These are phyloP conservation scores for Fusarium sp. DNA, from an alignment of 2,329 filamentous ascomycete species.

Conservation along the genomic window DNA sequence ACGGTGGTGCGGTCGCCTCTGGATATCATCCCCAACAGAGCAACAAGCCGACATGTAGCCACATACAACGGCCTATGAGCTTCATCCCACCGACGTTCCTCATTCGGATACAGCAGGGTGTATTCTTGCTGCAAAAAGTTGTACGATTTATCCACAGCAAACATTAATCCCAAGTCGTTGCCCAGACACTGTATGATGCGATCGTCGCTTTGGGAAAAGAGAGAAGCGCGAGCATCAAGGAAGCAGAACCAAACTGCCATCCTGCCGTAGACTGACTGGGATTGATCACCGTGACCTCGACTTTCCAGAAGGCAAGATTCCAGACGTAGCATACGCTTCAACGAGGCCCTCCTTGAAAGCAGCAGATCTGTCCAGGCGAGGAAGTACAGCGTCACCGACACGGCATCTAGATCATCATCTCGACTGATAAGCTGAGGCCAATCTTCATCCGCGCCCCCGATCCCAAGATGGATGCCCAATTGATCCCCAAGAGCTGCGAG, in stretches of 20 bases:
- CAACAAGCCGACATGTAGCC: not conserved
- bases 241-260: not conserved
- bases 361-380: not conserved
- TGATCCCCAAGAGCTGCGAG: not conserved
- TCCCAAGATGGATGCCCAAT: not conserved
- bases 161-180: not conserved
- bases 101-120: not conserved
- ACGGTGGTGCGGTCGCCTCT: fast-evolving
- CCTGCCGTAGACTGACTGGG: not conserved
- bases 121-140: not conserved
- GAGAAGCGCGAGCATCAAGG: not conserved
- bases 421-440: not conserved
- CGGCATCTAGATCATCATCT: not conserved
- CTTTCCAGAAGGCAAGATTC: fast-evolving
- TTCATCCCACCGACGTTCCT: not conserved
- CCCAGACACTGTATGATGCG: not conserved
- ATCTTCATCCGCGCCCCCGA: fast-evolving
- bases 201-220: not conserved
- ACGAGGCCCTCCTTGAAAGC: fast-evolving
- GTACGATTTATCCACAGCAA: not conserved
- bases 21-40: not conserved
- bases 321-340: fast-evolving
- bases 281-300: not conserved
- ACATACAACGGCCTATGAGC: not conserved
- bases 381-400: not conserved